Percentiles rank a stretch among this genome's conserved stretches.
Conservation (phyloP, 2,329 filamentous ascomycete species). For the Botrytis fabae region DNA sequence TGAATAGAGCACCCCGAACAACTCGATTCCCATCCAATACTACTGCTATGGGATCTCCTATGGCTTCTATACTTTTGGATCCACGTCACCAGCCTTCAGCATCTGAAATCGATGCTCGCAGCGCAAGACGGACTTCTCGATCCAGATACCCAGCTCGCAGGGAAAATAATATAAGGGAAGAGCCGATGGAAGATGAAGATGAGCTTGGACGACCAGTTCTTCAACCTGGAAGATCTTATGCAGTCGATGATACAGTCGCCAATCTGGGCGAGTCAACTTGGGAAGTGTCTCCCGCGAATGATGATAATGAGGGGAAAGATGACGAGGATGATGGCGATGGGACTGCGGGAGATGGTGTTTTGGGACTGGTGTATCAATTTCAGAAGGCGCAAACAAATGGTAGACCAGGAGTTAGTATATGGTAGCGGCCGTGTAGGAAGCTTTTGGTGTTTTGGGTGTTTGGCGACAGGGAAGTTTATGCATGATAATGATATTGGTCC, state of each 20-base stretch:
- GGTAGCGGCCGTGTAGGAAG: conserved; percentile 9
- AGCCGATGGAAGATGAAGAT: conserved; percentile 51
- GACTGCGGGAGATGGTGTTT: conserved; percentile 54
- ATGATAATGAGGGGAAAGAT: conserved; percentile 39
- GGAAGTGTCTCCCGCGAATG: conserved; percentile 44
- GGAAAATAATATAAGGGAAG: conserved; percentile 53
- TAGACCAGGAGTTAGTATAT: conserved; percentile 44
- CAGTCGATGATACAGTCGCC: conserved; percentile 36
- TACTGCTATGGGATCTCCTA: conserved; percentile 48
- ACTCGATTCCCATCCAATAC: conserved; percentile 47
- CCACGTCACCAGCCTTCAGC: conserved; percentile 70
- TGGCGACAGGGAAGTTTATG: conserved; percentile 3
- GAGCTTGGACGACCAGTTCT: conserved; percentile 30
- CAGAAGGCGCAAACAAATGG: conserved; percentile 59
- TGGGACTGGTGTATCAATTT: conserved; percentile 67
- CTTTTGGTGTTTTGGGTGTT: conserved; percentile 18
- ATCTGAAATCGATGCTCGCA: conserved; percentile 48
- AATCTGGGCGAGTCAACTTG: conserved; percentile 47
- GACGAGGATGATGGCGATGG: conserved; percentile 51
- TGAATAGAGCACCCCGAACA: conserved; percentile 46
- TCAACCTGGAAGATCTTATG: conserved; percentile 16
- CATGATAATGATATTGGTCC: not conserved
- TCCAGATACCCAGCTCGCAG: conserved; percentile 48
- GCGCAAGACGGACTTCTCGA: conserved; percentile 50
- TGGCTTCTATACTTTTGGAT: conserved; percentile 73